Evolutionary conservation across 768 basidiomycete genomes (phyloP).

Genomic region (Termitomyces eurrhizus): DNA sequence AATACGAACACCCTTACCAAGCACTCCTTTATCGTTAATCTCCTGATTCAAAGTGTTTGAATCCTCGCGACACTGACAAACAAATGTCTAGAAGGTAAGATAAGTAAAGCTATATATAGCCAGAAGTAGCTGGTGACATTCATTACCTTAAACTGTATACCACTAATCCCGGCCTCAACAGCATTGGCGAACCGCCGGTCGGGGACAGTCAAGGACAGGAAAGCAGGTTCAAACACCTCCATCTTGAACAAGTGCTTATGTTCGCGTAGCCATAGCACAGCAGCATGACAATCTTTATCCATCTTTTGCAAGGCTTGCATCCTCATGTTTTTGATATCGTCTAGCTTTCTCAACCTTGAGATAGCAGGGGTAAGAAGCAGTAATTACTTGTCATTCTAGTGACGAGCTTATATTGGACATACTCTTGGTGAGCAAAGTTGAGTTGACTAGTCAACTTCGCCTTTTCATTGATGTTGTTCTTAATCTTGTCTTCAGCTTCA

Average conservation of each 20-base stretch:
- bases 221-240: constrained; percentile 84
- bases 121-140: neutral
- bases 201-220: constrained; percentile 67
- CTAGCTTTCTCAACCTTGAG: constrained; percentile 50
- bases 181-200: constrained; percentile 58
- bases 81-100: constrained; percentile 61
- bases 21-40: constrained; percentile 59
- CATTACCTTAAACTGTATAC: constrained; percentile 57
- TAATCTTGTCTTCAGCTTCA: constrained; percentile 25
- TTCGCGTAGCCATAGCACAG: constrained; percentile 68
- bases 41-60: constrained; percentile 64
- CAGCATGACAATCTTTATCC: constrained; percentile 60
- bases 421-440: constrained; percentile 25
- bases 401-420: constrained; percentile 6
- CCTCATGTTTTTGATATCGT: constrained; percentile 54
- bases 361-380: neutral
- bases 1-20: constrained; percentile 51
- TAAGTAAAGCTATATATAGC: neutral
- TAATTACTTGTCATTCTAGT: neutral
- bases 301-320: constrained; percentile 46
- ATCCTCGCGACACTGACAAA: constrained; percentile 81
- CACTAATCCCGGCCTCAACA: constrained; percentile 69
- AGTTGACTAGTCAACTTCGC: constrained; percentile 20
- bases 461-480: constrained; percentile 23
- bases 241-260: constrained; percentile 67